Evolutionary conservation across 2,329 filamentous ascomycete genomes (phyloP).

Genomic region (Blastomyces gilchristii): DNA sequence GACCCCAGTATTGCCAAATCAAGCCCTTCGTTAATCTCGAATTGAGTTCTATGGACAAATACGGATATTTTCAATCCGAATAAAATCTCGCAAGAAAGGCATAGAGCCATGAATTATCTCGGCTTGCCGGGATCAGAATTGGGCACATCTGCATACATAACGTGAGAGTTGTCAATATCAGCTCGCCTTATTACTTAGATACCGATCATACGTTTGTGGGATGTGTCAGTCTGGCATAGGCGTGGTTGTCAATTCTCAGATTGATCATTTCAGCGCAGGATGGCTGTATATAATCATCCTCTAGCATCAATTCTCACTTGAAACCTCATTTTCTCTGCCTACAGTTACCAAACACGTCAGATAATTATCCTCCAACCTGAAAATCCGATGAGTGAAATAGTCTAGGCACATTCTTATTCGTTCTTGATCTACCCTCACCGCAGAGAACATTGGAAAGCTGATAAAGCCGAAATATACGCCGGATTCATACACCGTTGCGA

Average conservation of each 20-base stretch:
- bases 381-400: not conserved
- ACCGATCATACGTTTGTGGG: not conserved
- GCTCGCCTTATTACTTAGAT: not conserved
- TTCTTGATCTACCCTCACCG: not conserved
- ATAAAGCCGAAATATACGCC: not conserved
- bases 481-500: slow-evolving; percentile 7
- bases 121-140: not conserved
- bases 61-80: too few species aligned
- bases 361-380: not conserved
- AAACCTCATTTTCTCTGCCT: not conserved
- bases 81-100: not conserved
- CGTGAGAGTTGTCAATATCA: not conserved
- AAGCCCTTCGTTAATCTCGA: too few species aligned
- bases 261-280: not conserved
- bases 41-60: too few species aligned
- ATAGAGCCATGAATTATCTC: not conserved
- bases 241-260: not conserved
- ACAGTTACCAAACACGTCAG: not conserved
- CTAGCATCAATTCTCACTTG: not conserved
- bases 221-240: not conserved
- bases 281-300: not conserved
- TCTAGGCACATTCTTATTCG: not conserved
- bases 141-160: not conserved
- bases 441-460: not conserved
- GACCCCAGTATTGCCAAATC: too few species aligned